Percentiles rank a stretch among this genome's conserved stretches.
These are phyloP conservation scores for Rhizodiscina lignyota DNA, from an alignment of 495 filamentous ascomycete genomes.

Conservation along the genomic window DNA sequence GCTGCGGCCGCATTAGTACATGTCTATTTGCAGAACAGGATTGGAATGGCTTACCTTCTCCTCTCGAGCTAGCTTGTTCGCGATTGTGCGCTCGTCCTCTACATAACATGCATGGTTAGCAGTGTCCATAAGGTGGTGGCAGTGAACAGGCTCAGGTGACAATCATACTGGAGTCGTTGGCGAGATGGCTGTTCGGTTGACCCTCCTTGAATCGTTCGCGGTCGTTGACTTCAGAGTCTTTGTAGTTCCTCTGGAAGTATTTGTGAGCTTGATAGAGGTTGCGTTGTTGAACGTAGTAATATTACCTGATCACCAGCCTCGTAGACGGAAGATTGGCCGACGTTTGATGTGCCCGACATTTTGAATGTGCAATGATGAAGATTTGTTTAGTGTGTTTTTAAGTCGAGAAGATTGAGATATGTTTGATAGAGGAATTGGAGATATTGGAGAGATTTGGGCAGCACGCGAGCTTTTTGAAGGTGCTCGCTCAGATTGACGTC, in stretches of 20 bases:
- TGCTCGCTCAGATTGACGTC: no score
- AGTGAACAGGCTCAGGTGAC: no score
- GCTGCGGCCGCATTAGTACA: conserved; percentile 9
- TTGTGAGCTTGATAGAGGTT: no score
- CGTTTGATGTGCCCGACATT: conserved; percentile 29
- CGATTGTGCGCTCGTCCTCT: conserved; percentile 72
- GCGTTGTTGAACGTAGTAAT: no score
- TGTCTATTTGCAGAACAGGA: not conserved
- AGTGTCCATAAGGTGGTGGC: not conserved
- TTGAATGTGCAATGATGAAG: no score
- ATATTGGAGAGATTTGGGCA: no score
- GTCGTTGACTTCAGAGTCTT: conserved; percentile 36
- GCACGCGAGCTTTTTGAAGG: no score
- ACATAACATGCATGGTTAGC: not conserved
- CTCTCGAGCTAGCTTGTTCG: conserved; percentile 55
- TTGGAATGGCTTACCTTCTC: conserved; percentile 22
- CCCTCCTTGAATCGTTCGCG: conserved; percentile 51
- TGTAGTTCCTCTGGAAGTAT: conserved; percentile 46
- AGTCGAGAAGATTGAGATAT: no score
- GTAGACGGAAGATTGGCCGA: conserved; percentile 36
- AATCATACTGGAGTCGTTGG: conserved; percentile 52
- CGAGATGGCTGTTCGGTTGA: conserved; percentile 42
- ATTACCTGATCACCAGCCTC: conserved; percentile 46
- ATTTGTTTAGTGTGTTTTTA: no score
- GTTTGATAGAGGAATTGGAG: no score